Evolutionary conservation across 176 grass and related monocot genomes (phyloP).

Genomic region (Cenchrus purpureus): DNA sequence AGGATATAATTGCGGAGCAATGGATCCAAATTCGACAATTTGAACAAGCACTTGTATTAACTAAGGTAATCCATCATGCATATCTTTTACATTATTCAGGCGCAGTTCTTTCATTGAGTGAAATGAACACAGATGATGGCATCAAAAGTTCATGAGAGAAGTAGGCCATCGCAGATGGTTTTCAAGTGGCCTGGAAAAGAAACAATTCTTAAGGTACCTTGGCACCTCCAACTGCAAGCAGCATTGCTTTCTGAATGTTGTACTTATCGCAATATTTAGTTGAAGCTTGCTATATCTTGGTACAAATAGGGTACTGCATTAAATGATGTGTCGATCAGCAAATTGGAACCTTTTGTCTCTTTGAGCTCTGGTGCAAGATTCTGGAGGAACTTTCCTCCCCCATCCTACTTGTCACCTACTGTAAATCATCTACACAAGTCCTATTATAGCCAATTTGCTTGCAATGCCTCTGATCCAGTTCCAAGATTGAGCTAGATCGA

Average conservation of each 20-base stretch:
- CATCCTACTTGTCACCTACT: neutral
- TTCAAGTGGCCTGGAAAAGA: conserved; percentile 48
- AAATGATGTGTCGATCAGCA: neutral
- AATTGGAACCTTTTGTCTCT: neutral
- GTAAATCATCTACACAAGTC: neutral
- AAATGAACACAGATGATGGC: conserved; percentile 74
- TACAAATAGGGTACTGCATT: neutral
- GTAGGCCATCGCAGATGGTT: conserved; percentile 9
- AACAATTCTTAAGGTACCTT: conserved; percentile 42
- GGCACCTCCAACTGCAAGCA: neutral
- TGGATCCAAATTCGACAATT: conserved; percentile 92
- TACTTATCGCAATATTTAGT: conserved; percentile 23
- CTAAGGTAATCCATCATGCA: conserved; percentile 66
- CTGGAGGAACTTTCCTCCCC: neutral
- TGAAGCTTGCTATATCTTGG: conserved; percentile 9
- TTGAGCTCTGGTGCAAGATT: neutral
- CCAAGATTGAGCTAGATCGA: neutral
- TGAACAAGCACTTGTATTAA: conserved; percentile 92
- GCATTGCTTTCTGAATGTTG: conserved; percentile 30
- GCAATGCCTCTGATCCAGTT: neutral
- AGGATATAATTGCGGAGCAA: conserved; percentile 85
- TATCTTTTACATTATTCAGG: conserved; percentile 26
- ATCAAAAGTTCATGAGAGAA: conserved; percentile 65
- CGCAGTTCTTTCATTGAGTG: conserved; percentile 35
- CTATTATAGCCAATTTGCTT: neutral